Percentiles rank a stretch among this genome's conserved stretches.
Conservation (phyloP, 2,329 filamentous ascomycete species). For the Mollisia scopiformis region DNA sequence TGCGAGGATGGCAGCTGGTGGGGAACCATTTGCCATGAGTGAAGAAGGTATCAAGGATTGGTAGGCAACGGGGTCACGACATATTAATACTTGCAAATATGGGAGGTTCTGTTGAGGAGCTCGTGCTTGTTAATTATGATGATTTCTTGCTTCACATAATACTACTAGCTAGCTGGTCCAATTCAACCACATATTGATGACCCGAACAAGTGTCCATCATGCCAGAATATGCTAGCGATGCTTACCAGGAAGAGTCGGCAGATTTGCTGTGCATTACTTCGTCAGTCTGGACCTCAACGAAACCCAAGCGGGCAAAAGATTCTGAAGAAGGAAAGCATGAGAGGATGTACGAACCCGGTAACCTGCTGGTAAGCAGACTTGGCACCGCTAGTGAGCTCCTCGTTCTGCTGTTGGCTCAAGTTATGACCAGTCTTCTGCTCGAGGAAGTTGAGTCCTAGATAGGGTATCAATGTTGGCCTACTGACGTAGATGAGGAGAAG, state of each 20-base stretch:
- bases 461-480: too few relatives aligned
- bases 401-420: neutral
- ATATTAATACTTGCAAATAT: neutral
- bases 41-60: constrained; percentile 35
- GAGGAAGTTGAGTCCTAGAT: neutral
- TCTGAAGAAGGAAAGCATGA: neutral
- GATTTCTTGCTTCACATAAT: neutral
- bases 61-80: constrained; percentile 24
- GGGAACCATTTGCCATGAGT: constrained; percentile 27
- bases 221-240: neutral
- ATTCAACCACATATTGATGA: neutral
- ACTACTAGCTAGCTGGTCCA: neutral
- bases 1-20: constrained; percentile 48
- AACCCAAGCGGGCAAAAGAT: neutral
- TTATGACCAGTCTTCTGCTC: neutral
- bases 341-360: neutral
- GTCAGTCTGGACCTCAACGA: neutral
- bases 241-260: neutral
- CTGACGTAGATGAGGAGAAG: neutral
- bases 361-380: neutral
- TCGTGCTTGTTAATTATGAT: neutral
- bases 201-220: neutral
- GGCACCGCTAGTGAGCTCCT: neutral
- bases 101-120: neutral
- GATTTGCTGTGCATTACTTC: neutral